Evolutionary conservation across 2,329 filamentous ascomycete genomes (phyloP), one percentile per base, ranked within the genome.

Genomic region (Stemphylium beticola): DNA sequence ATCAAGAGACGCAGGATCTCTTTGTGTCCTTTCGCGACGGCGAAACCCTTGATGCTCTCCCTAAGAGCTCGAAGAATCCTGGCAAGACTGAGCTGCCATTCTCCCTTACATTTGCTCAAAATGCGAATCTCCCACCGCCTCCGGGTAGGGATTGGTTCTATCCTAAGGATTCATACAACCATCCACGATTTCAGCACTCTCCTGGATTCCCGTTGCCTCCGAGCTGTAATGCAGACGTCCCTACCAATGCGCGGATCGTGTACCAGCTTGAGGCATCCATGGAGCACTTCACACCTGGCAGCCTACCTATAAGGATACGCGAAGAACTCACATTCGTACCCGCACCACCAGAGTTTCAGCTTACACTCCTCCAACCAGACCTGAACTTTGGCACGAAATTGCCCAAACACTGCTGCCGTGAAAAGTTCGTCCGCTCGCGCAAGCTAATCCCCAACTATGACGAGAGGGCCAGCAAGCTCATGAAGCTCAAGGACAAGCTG

Each of bases 61-160:
- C 53, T 24, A 57, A 53, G 42, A 68, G 63, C 36, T 60, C 62
- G 32, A 58, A 55, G 9, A 32, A 38, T 4, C 59, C 64, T 17
- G 62, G 60, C 14, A 65, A 60, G 40, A 63, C 67, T 2, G 67
- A 71, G 40, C 43, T 72, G 1, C 61, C 62, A 12, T 72, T 72
- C 33, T 54, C 64, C 36, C 67, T 72, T 40, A 61, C 34, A n/a
- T 69, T 67, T 41, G 65, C 67, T 3, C 59, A 59, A 5, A 33
- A 45, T 12, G 65, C 60, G 6, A 60, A 53, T n/a, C 39, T 60
- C 37, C 29, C 49, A 7, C 64, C 58, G 22, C 62, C 63, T 17
- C 22, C 58, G 2, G 56, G 49, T 20, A 48, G 57, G 39, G 26
- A 42, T 11, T 64, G 56, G 60, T 55, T 58, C 22, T 53, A 66